Base-by-base conservation (phyloP, 108 stramenopile genomes). In the Ochromonas danica region DNA sequence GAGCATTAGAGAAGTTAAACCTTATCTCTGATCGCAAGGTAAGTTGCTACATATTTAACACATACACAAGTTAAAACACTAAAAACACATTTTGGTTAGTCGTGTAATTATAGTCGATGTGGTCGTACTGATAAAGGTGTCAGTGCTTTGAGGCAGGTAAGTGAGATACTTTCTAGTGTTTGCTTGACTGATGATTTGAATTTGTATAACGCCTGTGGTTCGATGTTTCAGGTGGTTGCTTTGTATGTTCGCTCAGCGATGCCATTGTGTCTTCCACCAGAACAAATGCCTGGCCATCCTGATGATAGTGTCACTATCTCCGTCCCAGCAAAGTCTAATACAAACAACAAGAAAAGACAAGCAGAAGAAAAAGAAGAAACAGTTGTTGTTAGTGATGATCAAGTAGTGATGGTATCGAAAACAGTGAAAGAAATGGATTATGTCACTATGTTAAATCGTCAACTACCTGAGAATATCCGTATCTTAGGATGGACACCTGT, bases 61-160 rank as follows among this genome's bases (percentile, higher is more conserved):
- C n/a, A n/a, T n/a, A n/a, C n/a, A n/a, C n/a, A n/a, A n/a, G n/a
- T n/a, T n/a, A n/a, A n/a, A n/a, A n/a, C n/a, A n/a, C n/a, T n/a
- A n/a, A n/a, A n/a, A n/a, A n/a, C n/a, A n/a, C n/a, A n/a, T n/a
- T n/a, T n/a, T n/a, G n/a, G n/a, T n/a, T 61, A 71, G 36, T 63
- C 85, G 14, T 87, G 88, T 61, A 75, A 83, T 31, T 98, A 96
- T 84, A 93, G 93, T 0, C 85, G 98, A 30, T 97, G 95, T 80
- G 98, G 98, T 35, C 85, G 98, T 28, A 99, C 98, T 27, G 98
- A 99, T 85, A 80, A 80, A 67, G 98, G 98, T 10, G 97, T 99
- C 0, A 89, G 88, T 83, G 92, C 98, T 1, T 85, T 91, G n/a
- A 94, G 96, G 38, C 97, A 99, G 45, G 45, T 51, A 51, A 6